phyloP scores from a whole-genome alignment of 2,329 filamentous ascomycete genomes.

The Ophiostoma tasmaniense region DNA sequence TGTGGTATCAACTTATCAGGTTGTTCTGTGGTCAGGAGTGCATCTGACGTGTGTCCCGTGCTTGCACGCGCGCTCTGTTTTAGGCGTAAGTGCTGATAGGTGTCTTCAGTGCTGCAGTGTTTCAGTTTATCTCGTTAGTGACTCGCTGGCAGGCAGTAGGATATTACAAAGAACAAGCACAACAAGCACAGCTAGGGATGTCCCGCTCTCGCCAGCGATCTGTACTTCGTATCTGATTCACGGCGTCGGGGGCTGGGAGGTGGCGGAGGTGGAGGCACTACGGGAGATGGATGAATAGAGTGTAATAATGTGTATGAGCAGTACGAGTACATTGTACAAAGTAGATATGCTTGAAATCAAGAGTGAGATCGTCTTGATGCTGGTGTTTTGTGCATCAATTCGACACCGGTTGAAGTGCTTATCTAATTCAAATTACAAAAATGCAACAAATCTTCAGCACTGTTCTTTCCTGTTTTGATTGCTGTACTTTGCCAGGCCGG shows the following conservation, averaged over 20 bases:
- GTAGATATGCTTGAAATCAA: background rate
- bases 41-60: background rate
- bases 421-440: background rate
- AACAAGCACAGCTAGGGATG: background rate
- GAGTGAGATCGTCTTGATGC: background rate
- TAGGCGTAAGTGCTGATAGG: background rate
- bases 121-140: background rate
- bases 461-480: background rate
- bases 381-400: background rate
- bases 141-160: background rate
- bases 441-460: background rate
- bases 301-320: too few species aligned
- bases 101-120: background rate
- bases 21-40: background rate
- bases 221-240: background rate
- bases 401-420: background rate
- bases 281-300: background rate
- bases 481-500: background rate
- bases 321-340: background rate
- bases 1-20: background rate
- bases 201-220: background rate
- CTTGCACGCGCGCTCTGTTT: background rate
- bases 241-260: background rate
- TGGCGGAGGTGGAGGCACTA: background rate
- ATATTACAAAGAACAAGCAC: background rate